Evolutionary conservation across 2,329 filamentous ascomycete species (phyloP), one percentile per base, ranked within the genome.

Genomic region (Cryphonectria nitschkei): DNA sequence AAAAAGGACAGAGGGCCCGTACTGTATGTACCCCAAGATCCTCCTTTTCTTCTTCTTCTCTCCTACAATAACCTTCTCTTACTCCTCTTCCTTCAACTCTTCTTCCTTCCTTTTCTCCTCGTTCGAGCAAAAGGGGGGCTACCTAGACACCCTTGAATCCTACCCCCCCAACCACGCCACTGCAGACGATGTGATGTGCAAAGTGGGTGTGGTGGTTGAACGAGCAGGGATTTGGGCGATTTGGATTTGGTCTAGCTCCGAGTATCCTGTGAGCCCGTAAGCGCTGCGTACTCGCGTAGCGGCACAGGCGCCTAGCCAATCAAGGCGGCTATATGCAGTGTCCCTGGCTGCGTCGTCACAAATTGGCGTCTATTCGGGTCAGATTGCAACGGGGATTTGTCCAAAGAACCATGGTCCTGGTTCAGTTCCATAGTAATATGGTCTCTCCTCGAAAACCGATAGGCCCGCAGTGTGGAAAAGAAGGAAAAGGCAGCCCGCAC

Each of bases 231-330:
- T 34, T 29, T 54, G 52, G 52, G n/a, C n/a, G 2, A 14, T 16
- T 34, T 26, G 34, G 34, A 62, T 34, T 34, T 43, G 63, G 67
- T 61, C 32, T 64, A 70, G 63, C 52, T 46, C 41, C 64, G 61
- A 67, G 70, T 64, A 72, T 14, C 64, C 43, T 54, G 52, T 65
- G 58, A 54, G 68, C 34, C 64, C 64, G 32, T 70, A 72, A 72
- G 70, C 70, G 70, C 70, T 65, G 68, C 46, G 68, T 68, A 37
- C 64, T 58, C 54, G 67, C 67, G 54, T 60, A 65, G 65, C 29
- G 65, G 69, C 65, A 67, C 69, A 54, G 61, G 60, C 69, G 65
- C 14, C 43, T 65, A 58, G 52, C 70, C 70, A 72, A 72, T 72
- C 70, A 72, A 22, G 60, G 43, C 70, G 39, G 65, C 58, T 32